These are phyloP conservation scores for Diospyros kaki DNA, from an alignment of 148 eudicot species.

Conservation along the genomic window DNA sequence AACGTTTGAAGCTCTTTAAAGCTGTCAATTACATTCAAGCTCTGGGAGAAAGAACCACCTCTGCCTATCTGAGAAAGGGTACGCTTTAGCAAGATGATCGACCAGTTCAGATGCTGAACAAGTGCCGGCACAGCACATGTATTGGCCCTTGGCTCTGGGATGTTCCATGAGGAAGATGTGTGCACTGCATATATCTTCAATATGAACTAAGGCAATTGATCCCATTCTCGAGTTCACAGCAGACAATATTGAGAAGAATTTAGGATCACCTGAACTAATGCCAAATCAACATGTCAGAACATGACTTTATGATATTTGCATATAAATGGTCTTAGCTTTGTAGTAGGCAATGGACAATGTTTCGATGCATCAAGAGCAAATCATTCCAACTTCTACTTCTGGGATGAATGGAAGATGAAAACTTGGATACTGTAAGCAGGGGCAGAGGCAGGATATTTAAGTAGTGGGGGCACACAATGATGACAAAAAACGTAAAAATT, in stretches of 20 bases:
- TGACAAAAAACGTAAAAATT: no score
- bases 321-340: neutral
- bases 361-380: neutral
- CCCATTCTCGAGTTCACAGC: constrained; percentile 62
- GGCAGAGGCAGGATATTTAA: no score
- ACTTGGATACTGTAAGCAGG: no score
- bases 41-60: constrained; percentile 23
- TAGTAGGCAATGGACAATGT: neutral
- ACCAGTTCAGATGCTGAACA: constrained; percentile 30
- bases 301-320: neutral
- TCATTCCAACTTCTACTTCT: neutral
- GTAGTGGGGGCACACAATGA: no score
- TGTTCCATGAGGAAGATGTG: constrained; percentile 73
- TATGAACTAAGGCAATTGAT: constrained; percentile 45
- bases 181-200: constrained; percentile 42
- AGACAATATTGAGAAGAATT: constrained; percentile 37
- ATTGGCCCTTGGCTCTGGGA: constrained; percentile 40
- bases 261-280: constrained; percentile 40
- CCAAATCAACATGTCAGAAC: constrained; percentile 1
- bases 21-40: neutral
- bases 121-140: constrained; percentile 36
- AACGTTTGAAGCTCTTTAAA: neutral
- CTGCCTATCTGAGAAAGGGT: constrained; percentile 23
- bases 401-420: neutral
- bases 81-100: constrained; percentile 28